Conservation (phyloP, 345 rosid genomes). For the Psidium friedrichsthalianum region DNA sequence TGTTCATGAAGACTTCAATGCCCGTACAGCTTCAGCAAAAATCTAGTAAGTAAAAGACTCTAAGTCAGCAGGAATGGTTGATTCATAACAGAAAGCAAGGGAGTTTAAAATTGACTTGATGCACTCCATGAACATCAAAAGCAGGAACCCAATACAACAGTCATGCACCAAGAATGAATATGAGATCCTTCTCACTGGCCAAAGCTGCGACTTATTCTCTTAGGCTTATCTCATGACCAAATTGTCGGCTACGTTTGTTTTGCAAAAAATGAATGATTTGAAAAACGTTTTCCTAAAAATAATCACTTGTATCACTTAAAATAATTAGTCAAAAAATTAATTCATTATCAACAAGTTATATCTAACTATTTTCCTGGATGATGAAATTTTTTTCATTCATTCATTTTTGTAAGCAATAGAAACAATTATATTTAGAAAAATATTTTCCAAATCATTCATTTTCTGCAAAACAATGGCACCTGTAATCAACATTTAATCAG, state of each 20-base stretch:
- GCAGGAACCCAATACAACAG: not conserved
- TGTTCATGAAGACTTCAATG: slow-evolving; percentile 21
- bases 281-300: not conserved
- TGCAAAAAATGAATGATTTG: rapidly evolving
- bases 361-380: not conserved
- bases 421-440: not conserved
- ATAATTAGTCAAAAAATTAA: not conserved
- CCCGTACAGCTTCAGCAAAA: slow-evolving; percentile 34
- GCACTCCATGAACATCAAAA: not conserved
- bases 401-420: rapidly evolving
- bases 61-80: not conserved
- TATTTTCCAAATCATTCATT: not conserved
- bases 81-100: not conserved
- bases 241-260: not conserved
- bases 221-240: not conserved
- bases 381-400: not conserved
- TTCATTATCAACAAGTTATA: not conserved
- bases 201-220: not conserved
- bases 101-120: not conserved
- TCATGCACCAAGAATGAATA: not conserved
- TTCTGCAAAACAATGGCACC: not conserved
- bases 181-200: not conserved
- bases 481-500: not conserved
- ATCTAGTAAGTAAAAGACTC: slow-evolving; percentile 10
- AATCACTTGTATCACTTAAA: not conserved